Conservation (phyloP, 2,329 filamentous ascomycete species). For the Celoporthe dispersa region DNA sequence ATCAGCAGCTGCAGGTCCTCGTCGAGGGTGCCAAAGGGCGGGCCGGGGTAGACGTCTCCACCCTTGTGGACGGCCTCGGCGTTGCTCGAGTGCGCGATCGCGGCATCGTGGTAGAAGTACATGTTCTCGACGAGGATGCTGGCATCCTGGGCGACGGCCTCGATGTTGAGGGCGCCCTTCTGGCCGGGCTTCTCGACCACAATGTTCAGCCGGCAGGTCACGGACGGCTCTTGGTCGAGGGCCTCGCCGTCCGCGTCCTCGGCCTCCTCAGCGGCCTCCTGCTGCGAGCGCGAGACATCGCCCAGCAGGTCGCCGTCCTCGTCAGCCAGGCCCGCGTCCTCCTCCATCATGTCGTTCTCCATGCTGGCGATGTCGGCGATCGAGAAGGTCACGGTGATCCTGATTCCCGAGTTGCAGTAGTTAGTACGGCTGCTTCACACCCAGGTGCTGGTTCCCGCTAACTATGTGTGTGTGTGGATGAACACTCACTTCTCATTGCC, state of each 20-base stretch:
- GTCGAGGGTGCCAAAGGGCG: constrained; percentile 91
- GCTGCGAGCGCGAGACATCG: constrained; percentile 55
- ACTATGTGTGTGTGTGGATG: background rate
- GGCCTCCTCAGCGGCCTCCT: constrained; percentile 61
- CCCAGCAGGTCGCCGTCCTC: constrained; percentile 46
- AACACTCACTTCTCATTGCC: constrained; percentile 81
- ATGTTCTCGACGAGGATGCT: constrained; percentile 88
- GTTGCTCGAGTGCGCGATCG: constrained; percentile 74
- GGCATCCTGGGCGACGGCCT: constrained; percentile 85
- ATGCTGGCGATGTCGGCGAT: constrained; percentile 79
- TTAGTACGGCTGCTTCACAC: constrained; percentile 24
- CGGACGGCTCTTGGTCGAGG: constrained; percentile 57
- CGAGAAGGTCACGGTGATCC: constrained; percentile 76
- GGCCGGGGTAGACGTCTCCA: constrained; percentile 83
- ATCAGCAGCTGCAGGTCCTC: constrained; percentile 92
- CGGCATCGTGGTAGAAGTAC: constrained; percentile 80
- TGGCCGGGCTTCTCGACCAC: constrained; percentile 86
- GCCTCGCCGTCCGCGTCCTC: constrained; percentile 51
- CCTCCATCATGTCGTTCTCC: constrained; percentile 59
- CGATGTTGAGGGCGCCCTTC: constrained; percentile 78
- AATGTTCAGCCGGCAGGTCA: constrained; percentile 83
- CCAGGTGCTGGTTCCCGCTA: too few relatives aligned
- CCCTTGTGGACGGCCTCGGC: constrained; percentile 79
- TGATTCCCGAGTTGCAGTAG: constrained; percentile 30
- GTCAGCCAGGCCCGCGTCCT: constrained; percentile 60